Evolutionary conservation across 1,284 basidiomycete species (phyloP), one percentile per base, ranked within the genome.

Genomic region (Inonotus obliquus): DNA sequence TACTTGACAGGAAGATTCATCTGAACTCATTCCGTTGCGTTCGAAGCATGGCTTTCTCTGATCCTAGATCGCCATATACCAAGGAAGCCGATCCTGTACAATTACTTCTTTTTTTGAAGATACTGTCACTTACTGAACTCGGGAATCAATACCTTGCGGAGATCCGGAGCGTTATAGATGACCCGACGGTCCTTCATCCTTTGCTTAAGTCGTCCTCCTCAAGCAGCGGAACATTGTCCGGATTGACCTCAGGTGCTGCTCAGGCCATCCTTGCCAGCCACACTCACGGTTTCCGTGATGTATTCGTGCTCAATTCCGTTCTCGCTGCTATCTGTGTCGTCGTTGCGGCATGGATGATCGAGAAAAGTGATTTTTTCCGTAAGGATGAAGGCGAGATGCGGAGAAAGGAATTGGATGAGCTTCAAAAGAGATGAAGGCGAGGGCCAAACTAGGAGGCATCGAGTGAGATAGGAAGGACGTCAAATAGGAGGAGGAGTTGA

Each of bases 351-450:
- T 2, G 69, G 1, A 67, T 71, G 57, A 67, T 74, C 53, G 54
- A 67, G 39, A 65, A 72, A 54, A 67, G 70, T 38, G 67, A 68
- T 21, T 57, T 77, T 51, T 68, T 67, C 23, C 59, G 72, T 9
- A 67, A 66, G 7, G 75, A 76, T 54, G 75, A 77, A 55, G 64
- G 69, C 25, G 67, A 70, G 41, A 60, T 60, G 59, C 59, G 59
- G 38, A 54, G 32, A 49, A 27, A 27, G 7, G 59, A 39, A 1
- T 10, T 23, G 13, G 59, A 60, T 27, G 85, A 27, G 6, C 7
- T 32, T 27, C 23, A 2, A 23, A 17, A 35, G 27, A 52, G 5
- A 14, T n/a, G 27, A 35, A 7, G 17, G 27, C 11, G 32, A 52
- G n/a, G 51, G 11, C 17, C n/a, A 27, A 5, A 21, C n/a, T 11